Conservation (phyloP, 169 alveolate genomes). For the Haemoproteus tartakovskyi region DNA sequence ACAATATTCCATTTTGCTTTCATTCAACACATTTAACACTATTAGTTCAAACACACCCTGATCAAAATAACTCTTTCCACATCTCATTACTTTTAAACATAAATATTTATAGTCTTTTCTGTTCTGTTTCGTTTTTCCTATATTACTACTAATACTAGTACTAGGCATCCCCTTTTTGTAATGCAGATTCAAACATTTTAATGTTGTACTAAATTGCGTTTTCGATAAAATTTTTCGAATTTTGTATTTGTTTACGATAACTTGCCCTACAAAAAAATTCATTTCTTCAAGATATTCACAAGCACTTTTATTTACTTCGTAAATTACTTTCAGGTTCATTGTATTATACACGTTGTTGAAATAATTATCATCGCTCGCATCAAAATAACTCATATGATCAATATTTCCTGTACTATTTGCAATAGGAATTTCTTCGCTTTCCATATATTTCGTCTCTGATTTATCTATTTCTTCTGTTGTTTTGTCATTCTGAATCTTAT, state of each 20-base stretch:
- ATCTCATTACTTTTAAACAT: constrained; percentile 91
- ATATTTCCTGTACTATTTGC: not conserved
- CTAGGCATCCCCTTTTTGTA: constrained; percentile 11
- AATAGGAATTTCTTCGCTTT: not conserved
- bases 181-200: constrained; percentile 83
- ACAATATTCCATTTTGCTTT: too few relatives aligned
- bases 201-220: constrained; percentile 87
- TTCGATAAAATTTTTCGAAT: constrained; percentile 84
- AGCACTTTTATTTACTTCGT: constrained; percentile 89
- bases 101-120: constrained; percentile 73
- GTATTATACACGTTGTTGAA: constrained; percentile 76
- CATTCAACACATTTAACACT: constrained; percentile 78
- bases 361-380: constrained; percentile 4
- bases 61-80: constrained; percentile 90
- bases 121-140: not conserved
- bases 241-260: constrained; percentile 87
- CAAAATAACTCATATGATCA: not conserved
- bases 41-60: constrained; percentile 90
- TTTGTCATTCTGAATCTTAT: not conserved
- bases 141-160: not conserved
- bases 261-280: constrained; percentile 83
- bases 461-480: not conserved
- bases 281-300: constrained; percentile 87
- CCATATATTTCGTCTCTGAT: not conserved
- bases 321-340: constrained; percentile 84